phyloP scores from a whole-genome alignment of 306 rosid species.

The Dryas drummondii region DNA sequence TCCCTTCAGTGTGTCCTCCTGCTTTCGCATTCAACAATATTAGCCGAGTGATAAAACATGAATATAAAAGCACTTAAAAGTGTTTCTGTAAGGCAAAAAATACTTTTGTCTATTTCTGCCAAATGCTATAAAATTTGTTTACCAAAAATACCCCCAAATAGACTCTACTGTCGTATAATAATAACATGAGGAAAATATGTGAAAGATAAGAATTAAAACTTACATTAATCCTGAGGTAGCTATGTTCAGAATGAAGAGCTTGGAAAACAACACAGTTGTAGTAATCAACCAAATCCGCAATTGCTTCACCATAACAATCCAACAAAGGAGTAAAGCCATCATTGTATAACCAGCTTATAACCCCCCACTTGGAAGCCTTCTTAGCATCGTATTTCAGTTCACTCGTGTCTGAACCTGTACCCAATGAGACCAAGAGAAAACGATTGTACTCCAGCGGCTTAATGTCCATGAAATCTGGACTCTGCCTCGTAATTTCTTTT shows the following conservation, averaged over 20 bases:
- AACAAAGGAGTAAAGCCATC: conserved; percentile 38
- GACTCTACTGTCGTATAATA: too few species aligned
- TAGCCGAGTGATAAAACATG: neutral
- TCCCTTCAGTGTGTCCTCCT: conserved; percentile 39
- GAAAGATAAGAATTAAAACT: neutral
- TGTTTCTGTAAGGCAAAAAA: neutral
- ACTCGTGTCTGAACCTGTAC: conserved; percentile 44
- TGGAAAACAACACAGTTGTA: conserved; percentile 36
- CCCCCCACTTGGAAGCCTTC: conserved; percentile 47
- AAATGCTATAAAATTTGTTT: neutral
- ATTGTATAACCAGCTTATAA: conserved; percentile 34
- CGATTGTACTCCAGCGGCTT: conserved; percentile 30
- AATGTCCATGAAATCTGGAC: conserved; percentile 11
- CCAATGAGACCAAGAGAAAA: conserved; percentile 44
- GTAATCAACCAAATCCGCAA: conserved; percentile 44
- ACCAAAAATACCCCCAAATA: too few species aligned
- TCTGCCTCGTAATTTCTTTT: conserved; percentile 24
- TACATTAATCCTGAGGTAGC: conserved; percentile 46
- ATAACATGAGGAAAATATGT: too few species aligned
- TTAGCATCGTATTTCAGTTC: conserved; percentile 37
- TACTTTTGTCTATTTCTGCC: too few species aligned
- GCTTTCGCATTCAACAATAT: neutral
- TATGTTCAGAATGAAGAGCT: conserved; percentile 37
- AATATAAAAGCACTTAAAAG: neutral
- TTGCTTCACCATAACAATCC: conserved; percentile 37